Evolutionary conservation across 495 filamentous ascomycete species (phyloP).

Genomic region (Glarea lozoyensis): DNA sequence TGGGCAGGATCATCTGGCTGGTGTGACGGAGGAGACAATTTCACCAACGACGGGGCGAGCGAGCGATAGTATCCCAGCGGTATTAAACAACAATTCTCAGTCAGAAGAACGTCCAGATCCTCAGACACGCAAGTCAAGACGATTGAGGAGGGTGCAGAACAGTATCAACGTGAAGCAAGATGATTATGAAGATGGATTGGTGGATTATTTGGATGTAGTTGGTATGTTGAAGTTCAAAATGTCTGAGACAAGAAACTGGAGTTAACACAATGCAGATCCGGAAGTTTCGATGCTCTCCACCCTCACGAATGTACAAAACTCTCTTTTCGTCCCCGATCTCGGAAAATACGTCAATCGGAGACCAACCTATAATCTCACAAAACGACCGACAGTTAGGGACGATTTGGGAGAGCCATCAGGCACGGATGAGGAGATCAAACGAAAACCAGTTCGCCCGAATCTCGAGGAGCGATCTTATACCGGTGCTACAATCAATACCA

Average conservation of each 20-base stretch:
- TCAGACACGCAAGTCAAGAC: constrained; percentile 18
- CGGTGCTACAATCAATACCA: constrained; percentile 23
- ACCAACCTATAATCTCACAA: constrained; percentile 66
- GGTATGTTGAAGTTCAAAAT: constrained; percentile 35
- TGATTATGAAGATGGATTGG: constrained; percentile 50
- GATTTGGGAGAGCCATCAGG: constrained; percentile 13
- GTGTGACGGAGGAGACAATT: constrained; percentile 31
- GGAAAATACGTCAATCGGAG: constrained; percentile 56
- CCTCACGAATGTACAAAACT: constrained; percentile 73
- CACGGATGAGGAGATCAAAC: constrained; percentile 14
- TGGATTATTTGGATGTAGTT: constrained; percentile 64
- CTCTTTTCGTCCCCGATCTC: constrained; percentile 65
- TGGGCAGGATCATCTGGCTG: constrained; percentile 21
- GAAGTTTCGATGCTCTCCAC: constrained; percentile 67
- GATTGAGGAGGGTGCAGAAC: constrained; percentile 19
- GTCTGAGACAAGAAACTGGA: background rate
- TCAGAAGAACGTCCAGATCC: constrained; percentile 6
- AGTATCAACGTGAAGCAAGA: constrained; percentile 12
- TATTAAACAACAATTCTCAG: background rate
- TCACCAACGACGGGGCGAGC: constrained; percentile 22
- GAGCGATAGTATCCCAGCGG: constrained; percentile 7
- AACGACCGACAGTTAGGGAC: constrained; percentile 24
- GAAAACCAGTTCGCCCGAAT: constrained; percentile 8
- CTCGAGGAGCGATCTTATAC: constrained; percentile 5
- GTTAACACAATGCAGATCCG: constrained; percentile 42